phyloP scores from a whole-genome alignment of 371 early-diverging fungal genomes.

The Mucor velutinosus region DNA sequence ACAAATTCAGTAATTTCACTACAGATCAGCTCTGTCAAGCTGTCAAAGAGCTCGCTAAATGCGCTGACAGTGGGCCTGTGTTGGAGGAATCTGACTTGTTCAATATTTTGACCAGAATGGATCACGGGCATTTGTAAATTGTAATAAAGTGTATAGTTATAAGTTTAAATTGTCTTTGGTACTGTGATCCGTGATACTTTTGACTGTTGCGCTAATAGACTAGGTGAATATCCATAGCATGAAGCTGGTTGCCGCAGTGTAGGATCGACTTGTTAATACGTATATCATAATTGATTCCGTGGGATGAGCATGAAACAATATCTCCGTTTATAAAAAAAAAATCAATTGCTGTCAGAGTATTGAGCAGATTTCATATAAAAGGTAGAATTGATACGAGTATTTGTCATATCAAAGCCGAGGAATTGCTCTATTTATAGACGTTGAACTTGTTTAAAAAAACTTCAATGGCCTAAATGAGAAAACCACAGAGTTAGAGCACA shows the following conservation, averaged over 20 bases:
- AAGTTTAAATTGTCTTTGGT: too few species aligned
- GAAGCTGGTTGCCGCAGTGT: background rate
- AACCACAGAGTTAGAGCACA: background rate
- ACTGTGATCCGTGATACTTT: too few species aligned
- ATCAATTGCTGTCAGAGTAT: background rate
- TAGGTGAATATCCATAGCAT: too few species aligned
- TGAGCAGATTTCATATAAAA: background rate
- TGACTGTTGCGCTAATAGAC: too few species aligned
- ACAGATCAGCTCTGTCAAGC: constrained; percentile 44
- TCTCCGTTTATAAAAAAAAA: background rate
- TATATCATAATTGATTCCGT: background rate
- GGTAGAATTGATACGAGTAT: background rate
- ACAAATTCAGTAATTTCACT: constrained; percentile 46
- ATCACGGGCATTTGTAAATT: constrained; percentile 14
- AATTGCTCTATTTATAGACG: background rate
- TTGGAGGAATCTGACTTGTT: constrained; percentile 44
- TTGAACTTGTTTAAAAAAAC: background rate
- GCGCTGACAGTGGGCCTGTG: constrained; percentile 56
- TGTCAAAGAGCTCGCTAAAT: constrained; percentile 54
- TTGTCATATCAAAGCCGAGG: background rate
- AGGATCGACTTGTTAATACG: background rate
- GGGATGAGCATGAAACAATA: background rate
- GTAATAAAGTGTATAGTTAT: background rate
- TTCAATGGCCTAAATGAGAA: background rate
- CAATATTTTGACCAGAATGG: constrained; percentile 26